Evolutionary conservation across 2,329 filamentous ascomycete species (phyloP).

Genomic region (Verticillium alfalfae): DNA sequence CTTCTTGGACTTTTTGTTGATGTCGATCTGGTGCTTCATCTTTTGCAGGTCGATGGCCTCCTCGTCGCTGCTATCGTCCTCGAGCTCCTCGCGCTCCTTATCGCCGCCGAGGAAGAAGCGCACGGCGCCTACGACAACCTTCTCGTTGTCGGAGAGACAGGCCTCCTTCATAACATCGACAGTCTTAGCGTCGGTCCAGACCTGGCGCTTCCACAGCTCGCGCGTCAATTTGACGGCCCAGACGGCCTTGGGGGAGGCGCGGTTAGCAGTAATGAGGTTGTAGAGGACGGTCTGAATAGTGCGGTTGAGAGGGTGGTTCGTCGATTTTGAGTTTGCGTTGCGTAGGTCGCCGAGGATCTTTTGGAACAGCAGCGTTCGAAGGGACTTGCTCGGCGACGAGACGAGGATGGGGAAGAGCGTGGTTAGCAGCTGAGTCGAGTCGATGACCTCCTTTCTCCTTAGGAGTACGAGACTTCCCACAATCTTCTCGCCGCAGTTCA

Average conservation of each 20-base stretch:
- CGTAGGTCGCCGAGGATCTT: slow-evolving; percentile 91
- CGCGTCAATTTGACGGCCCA: slow-evolving; percentile 96
- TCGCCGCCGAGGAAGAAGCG: slow-evolving; percentile 95
- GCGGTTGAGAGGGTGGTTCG: slow-evolving; percentile 88
- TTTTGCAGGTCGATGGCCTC: slow-evolving; percentile 73
- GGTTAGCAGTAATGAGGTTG: slow-evolving; percentile 84
- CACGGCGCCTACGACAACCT: slow-evolving; percentile 81
- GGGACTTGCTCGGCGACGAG: slow-evolving; percentile 83
- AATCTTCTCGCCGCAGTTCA: slow-evolving; percentile 89
- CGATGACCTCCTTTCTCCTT: slow-evolving; percentile 85
- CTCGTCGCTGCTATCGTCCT: slow-evolving; percentile 83
- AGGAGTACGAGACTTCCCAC: slow-evolving; percentile 85
- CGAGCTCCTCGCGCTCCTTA: slow-evolving; percentile 87
- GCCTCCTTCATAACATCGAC: slow-evolving; percentile 99
- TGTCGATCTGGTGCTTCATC: slow-evolving; percentile 76
- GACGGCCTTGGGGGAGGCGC: slow-evolving; percentile 76
- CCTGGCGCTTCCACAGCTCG: slow-evolving; percentile 92
- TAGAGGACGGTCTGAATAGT: slow-evolving; percentile 91
- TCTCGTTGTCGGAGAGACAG: slow-evolving; percentile 82
- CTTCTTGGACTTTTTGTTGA: slow-evolving; percentile 97
- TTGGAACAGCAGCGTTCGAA: slow-evolving; percentile 75
- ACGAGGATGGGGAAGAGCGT: slow-evolving; percentile 93
- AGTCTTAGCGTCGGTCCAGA: slow-evolving; percentile 90
- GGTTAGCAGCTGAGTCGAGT: slow-evolving; percentile 77
- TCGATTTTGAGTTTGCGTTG: slow-evolving; percentile 78